Conservation (phyloP, 2,329 filamentous ascomycete species). For the Elsinoe batatas region DNA sequence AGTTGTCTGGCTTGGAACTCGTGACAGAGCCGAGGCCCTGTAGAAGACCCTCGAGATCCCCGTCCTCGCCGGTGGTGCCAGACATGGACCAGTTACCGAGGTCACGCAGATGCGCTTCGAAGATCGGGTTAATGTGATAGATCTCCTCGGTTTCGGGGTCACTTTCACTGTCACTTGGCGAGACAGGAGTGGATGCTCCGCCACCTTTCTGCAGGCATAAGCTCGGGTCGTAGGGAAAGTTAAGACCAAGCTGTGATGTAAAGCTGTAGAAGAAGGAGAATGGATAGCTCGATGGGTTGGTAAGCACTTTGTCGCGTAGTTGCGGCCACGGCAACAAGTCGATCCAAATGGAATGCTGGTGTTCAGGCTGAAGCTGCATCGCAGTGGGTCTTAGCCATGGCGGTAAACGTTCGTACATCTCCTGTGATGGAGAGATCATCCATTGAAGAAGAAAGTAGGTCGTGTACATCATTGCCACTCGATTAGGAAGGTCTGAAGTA, state of each 20-base stretch:
- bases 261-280: conserved; percentile 80
- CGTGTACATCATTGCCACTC: conserved; percentile 68
- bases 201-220: conserved; percentile 48
- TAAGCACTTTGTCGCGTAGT: conserved; percentile 57
- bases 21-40: conserved; percentile 5
- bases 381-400: conserved; percentile 59
- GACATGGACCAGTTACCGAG: conserved; percentile 68
- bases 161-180: conserved; percentile 20
- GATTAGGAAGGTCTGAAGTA: conserved; percentile 60
- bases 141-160: conserved; percentile 40
- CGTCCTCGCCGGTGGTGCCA: conserved; percentile 39
- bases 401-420: conserved; percentile 71
- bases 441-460: conserved; percentile 82
- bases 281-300: conserved; percentile 44
- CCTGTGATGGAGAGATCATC: conserved; percentile 67
- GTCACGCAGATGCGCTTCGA: conserved; percentile 67
- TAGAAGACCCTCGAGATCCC: conserved; percentile 8
- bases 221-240: conserved; percentile 72
- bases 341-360: conserved; percentile 67
- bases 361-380: conserved; percentile 59
- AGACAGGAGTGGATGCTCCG: conserved; percentile 1
- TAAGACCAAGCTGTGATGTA: conserved; percentile 63
- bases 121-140: conserved; percentile 74
- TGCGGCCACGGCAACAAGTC: conserved; percentile 71
- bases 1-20: neutral